Percentiles rank a stretch among this genome's conserved stretches.
Conservation (phyloP, 352 stramenopile genomes). For the Phytophthora pluvialis region DNA sequence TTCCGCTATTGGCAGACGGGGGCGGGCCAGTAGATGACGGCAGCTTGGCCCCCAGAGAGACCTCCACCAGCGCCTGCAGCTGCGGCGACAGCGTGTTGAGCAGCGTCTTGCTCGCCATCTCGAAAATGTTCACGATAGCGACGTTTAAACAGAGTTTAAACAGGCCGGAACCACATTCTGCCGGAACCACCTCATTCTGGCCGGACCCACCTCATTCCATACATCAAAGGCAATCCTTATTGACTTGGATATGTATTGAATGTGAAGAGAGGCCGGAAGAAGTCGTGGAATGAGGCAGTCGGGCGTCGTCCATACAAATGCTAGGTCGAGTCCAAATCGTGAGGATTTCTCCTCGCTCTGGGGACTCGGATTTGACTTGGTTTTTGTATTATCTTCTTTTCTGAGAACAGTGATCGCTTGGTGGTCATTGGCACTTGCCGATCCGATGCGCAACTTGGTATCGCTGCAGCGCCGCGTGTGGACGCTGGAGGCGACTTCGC, state of each 20-base stretch:
- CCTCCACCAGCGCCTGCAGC: conserved; percentile 68
- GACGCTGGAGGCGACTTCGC: conserved; percentile 32
- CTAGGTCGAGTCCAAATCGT: no score
- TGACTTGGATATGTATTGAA: no score
- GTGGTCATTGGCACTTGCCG: conserved; percentile 3
- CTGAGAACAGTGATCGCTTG: conserved; percentile 4
- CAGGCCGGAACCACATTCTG: no score
- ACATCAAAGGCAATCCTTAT: no score
- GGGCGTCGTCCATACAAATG: no score
- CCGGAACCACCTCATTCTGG: no score
- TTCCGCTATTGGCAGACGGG: not conserved
- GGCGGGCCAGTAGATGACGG: conserved; percentile 1
- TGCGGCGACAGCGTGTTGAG: conserved; percentile 67
- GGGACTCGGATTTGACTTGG: no score
- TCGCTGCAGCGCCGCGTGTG: conserved; percentile 53
- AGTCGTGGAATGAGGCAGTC: no score
- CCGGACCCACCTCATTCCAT: no score
- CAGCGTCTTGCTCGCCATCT: conserved; percentile 39
- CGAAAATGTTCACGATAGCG: conserved; percentile 2
- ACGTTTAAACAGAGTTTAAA: not conserved
- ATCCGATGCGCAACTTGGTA: conserved; percentile 65
- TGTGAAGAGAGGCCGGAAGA: no score
- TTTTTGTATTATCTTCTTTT: no score
- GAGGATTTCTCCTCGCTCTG: no score
- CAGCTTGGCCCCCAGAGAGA: conserved; percentile 55